Conservation (phyloP, 192 early-diverging fungal species). For the Podila clonocystis region DNA sequence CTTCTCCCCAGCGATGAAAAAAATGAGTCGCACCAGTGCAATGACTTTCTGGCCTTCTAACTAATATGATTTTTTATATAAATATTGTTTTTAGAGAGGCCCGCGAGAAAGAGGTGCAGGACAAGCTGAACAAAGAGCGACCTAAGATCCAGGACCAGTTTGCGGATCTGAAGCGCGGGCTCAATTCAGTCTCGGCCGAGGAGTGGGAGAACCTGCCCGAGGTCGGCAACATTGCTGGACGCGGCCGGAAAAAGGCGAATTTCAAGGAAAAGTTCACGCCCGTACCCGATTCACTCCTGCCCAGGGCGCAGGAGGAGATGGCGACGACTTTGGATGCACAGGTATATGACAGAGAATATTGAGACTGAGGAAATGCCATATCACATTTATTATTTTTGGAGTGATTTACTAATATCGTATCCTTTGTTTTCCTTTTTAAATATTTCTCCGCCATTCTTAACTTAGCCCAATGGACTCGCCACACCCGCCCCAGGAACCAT, state of each 20-base stretch:
- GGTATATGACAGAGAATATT: constrained; percentile 50
- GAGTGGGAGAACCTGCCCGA: constrained; percentile 89
- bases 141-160: constrained; percentile 92
- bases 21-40: too few relatives aligned
- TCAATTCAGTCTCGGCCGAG: constrained; percentile 78
- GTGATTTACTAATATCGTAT: background rate
- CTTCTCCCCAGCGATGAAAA: background rate
- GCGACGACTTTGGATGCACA: constrained; percentile 71
- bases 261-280: constrained; percentile 64
- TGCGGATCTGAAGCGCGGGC: constrained; percentile 86
- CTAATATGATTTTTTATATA: too few relatives aligned
- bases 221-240: constrained; percentile 87
- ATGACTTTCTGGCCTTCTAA: too few relatives aligned
- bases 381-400: too few relatives aligned
- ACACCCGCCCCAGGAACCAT: constrained; percentile 72
- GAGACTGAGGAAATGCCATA: background rate
- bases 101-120: constrained; percentile 75
- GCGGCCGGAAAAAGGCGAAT: constrained; percentile 72
- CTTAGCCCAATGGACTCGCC: constrained; percentile 64
- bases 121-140: constrained; percentile 70
- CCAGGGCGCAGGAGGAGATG: constrained; percentile 61
- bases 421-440: background rate
- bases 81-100: constrained; percentile 62
- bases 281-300: constrained; percentile 73
- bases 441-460: background rate